Evolutionary conservation across 768 basidiomycete genomes (phyloP), one percentile per base, ranked within the genome.

Genomic region (Suillus hirtellus): DNA sequence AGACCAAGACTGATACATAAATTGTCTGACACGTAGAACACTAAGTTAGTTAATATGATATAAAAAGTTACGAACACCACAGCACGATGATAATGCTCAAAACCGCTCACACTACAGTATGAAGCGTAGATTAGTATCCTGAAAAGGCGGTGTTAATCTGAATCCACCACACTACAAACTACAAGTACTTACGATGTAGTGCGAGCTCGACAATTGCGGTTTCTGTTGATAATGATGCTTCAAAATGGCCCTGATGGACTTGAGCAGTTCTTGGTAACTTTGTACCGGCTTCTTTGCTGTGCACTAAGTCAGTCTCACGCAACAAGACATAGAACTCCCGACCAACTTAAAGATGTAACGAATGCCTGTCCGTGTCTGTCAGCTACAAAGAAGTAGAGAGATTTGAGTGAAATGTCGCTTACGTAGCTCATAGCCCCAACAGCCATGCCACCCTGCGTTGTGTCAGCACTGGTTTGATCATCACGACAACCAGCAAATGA

Each of bases 361-460:
- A 90, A 88, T 0, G 89, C 89, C 89, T 92, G 59, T 19, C n/a
- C 43, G 31, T 37, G 42, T 9, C 60, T 15, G 47, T 73, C 11
- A 69, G 59, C 27, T 5, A 17, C 1, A 38, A 5, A n/a, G 11
- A 6, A 10, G 27, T 12, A 11, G 31, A 7, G 3, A 40, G 9
- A 27, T 2, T 40, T 15, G 17, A 8, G 15, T 15, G 19, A n/a
- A 61, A 37, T 24, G 19, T n/a, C 8, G 77, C 89, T 56, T 70
- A 90, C 90, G 75, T 89, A 81, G 73, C 89, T 90, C 88, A 92
- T 92, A 3, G 90, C 91, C 2, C 91, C 91, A 8, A 89, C 86
- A 0, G 90, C 87, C 4, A 84, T 77, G 24, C 88, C 88, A 27
- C 79, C 80, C 34, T 82, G 78, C 59, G 84, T 83, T 1, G 89